Evolutionary conservation across 169 alveolate species (phyloP).

Genomic region (Cryptosporidium sp.): DNA sequence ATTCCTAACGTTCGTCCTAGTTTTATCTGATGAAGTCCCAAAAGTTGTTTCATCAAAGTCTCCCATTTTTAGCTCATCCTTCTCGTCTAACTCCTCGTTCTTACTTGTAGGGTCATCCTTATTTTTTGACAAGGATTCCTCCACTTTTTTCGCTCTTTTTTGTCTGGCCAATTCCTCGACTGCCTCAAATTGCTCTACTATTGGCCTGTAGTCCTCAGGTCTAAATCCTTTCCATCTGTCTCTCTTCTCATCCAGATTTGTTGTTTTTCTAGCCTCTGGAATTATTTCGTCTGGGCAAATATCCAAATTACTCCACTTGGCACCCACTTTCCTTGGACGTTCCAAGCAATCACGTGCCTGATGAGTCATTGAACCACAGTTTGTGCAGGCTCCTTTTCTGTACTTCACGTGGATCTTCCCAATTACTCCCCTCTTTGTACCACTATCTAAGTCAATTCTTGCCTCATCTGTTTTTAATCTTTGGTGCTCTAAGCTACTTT

Average conservation of each 20-base stretch:
- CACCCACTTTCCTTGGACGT: conserved; percentile 96
- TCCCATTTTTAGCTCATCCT: conserved; percentile 79
- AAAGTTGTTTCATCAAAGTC: conserved; percentile 78
- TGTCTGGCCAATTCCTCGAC: conserved; percentile 88
- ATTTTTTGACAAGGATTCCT: conserved; percentile 44
- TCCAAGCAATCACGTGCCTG: conserved; percentile 95
- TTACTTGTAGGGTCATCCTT: not conserved
- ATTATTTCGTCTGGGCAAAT: conserved; percentile 93
- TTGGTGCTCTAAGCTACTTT: conserved; percentile 84
- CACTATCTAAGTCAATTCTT: conserved; percentile 50
- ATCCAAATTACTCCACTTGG: conserved; percentile 91
- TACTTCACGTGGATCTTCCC: conserved; percentile 81
- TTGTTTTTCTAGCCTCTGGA: conserved; percentile 59
- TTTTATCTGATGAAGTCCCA: conserved; percentile 84
- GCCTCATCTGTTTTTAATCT: conserved; percentile 79
- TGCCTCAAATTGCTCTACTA: conserved; percentile 88
- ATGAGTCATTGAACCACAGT: conserved; percentile 99
- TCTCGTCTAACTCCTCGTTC: conserved; percentile 13
- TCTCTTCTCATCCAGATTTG: conserved; percentile 91
- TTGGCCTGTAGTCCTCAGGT: conserved; percentile 88
- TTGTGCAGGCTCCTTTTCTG: conserved; percentile 97
- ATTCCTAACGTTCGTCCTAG: conserved; percentile 88
- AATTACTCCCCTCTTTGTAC: conserved; percentile 77
- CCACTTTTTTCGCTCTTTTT: conserved; percentile 83
- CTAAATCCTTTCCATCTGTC: conserved; percentile 98